Percentiles rank a stretch among this genome's conserved stretches.
Evolutionary conservation across 441 rosid species (phyloP).

Genomic region (Isatis lusitanica): DNA sequence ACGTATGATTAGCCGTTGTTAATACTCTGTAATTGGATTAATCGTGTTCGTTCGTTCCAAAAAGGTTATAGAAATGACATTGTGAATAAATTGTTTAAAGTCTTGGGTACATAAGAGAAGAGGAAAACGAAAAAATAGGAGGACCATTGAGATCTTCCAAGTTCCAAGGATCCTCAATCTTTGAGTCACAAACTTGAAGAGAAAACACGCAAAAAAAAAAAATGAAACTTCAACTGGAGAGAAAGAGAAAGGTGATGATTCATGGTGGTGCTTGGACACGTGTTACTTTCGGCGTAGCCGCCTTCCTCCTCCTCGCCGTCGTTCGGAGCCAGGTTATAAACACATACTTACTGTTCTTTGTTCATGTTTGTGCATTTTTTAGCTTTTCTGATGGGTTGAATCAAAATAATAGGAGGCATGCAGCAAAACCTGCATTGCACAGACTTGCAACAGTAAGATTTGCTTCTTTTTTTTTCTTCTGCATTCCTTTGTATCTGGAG

Average conservation of each 20-base stretch:
- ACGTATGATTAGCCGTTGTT: neutral
- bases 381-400: neutral
- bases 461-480: neutral
- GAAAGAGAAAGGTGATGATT: neutral
- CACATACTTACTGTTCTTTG: neutral
- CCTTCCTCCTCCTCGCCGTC: slow-evolving; percentile 24
- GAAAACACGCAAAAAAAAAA: neutral
- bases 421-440: slow-evolving; percentile 63
- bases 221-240: neutral
- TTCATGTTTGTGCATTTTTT: neutral
- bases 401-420: slow-evolving; percentile 47
- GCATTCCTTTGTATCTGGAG: neutral
- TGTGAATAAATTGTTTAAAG: neutral
- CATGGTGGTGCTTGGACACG: slow-evolving; percentile 10
- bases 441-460: slow-evolving; percentile 64
- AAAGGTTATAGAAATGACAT: neutral
- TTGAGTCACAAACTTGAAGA: neutral
- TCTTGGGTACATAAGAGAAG: neutral
- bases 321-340: slow-evolving; percentile 27
- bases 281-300: neutral
- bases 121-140: neutral
- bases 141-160: slow-evolving; percentile 4
- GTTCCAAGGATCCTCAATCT: slow-evolving; percentile 4
- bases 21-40: neutral
- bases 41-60: neutral